Percentiles rank a stretch among this genome's conserved stretches.
phyloP scores from a whole-genome alignment of 306 rosid species.

The Hippophae gyantsensis region DNA sequence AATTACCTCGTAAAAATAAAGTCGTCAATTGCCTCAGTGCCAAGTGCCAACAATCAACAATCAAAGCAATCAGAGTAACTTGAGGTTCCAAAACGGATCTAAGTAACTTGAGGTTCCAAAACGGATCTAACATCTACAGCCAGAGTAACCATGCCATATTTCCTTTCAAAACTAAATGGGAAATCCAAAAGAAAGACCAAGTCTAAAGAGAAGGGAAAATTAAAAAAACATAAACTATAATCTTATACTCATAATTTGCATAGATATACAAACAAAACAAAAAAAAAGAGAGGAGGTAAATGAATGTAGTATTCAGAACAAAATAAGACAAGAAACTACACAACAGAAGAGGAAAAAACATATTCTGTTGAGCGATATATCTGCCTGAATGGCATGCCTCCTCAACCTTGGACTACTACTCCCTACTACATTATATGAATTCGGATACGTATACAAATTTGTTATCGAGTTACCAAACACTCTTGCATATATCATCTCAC shows the following conservation, averaged over 20 bases:
- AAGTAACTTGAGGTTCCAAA: too few species aligned
- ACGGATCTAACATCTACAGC: too few species aligned
- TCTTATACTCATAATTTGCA: conserved; percentile 22
- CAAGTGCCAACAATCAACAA: too few species aligned
- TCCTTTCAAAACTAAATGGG: too few species aligned
- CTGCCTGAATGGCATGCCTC: conserved; percentile 56
- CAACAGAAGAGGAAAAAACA: conserved; percentile 75
- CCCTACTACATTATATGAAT: conserved; percentile 45
- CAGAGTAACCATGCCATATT: too few species aligned
- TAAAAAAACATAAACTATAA: background rate
- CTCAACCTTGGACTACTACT: conserved; percentile 51
- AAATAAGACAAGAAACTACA: conserved; percentile 49
- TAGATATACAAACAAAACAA: conserved; percentile 15
- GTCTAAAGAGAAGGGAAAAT: too few species aligned
- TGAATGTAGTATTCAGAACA: conserved; percentile 34
- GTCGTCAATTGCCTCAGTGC: too few species aligned
- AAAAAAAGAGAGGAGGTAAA: conserved; percentile 6
- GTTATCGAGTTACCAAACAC: conserved; percentile 60
- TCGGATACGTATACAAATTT: conserved; percentile 44
- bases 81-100: too few species aligned
- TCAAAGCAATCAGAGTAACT: too few species aligned
- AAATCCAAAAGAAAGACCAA: too few species aligned
- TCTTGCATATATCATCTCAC: conserved; percentile 64
- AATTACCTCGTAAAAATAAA: too few species aligned
- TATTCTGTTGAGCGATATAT: conserved; percentile 62